Evolutionary conservation across 1,284 basidiomycete genomes (phyloP), one percentile per base, ranked within the genome.

Genomic region (Marasmius tenuissimus): DNA sequence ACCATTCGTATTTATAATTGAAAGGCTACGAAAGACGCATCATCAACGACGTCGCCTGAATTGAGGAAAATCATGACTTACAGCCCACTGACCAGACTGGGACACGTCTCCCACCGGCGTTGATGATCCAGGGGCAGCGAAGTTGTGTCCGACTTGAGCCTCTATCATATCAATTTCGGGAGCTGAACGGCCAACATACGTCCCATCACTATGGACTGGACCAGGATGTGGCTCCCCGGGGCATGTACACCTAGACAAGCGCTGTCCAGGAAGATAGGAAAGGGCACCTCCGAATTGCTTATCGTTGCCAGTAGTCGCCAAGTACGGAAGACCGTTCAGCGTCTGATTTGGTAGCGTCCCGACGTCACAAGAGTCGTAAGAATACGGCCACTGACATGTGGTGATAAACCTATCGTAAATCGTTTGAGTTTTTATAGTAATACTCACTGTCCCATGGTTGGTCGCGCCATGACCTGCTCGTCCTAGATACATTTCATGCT

Each of bases 161-260:
- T 55, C 56, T 27, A 50, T 27, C 2, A 85, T 76, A 68, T 86
- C 85, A 39, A 84, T 84, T 40, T 84, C 72, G 10, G 82, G 76
- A 62, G 85, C 84, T 4, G 79, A 71, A 55, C 87, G 78, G 16
- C 86, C 87, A 9, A 82, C 79, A 65, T 76, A 87, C 0, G 79
- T 76, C 16, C 85, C 86, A 67, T 85, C 82, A n/a, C 70, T 65
- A 57, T 80, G 79, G 34, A 71, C 73, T 9, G 87, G 88, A 1
- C 88, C 88, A 0, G 88, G 88, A 63, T 89, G 87, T 9, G 71
- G 69, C 61, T 85, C 80, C 16, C 76, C 76, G 0, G 76, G 69
- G 65, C 88, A 89, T 0, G 87, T 88, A 71, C 87, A 22, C 38
- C 18, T 37, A 9, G 40, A 57, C 16, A 57, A 22, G n/a, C 22